Evolutionary conservation across 169 alveolate species (phyloP).

Genomic region (Fabrea salina): DNA sequence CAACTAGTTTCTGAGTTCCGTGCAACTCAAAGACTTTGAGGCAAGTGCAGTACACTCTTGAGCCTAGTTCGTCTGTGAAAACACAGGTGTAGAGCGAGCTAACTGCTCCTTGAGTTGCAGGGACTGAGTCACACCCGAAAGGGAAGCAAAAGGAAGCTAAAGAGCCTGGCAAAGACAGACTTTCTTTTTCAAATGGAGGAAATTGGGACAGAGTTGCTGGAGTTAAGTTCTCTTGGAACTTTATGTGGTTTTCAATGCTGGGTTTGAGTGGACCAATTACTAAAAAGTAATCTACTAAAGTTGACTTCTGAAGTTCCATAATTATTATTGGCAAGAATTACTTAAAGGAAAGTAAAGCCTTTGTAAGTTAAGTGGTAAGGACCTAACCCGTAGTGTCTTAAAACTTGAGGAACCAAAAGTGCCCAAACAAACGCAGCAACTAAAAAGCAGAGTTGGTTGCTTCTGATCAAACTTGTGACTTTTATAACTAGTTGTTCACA

Average conservation of each 20-base stretch:
- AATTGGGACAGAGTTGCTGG: not conserved
- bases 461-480: not conserved
- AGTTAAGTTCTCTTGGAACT: not conserved
- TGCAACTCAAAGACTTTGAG: too few relatives aligned
- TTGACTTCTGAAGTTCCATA: too few relatives aligned
- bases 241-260: not conserved
- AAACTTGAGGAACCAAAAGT: not conserved
- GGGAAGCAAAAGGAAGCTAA: not conserved
- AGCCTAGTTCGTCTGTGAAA: not conserved
- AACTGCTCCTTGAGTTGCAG: not conserved
- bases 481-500: not conserved
- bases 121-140: not conserved
- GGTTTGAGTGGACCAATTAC: not conserved
- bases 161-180: not conserved
- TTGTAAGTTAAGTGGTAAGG: not conserved
- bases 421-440: conserved; percentile 2
- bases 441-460: not conserved
- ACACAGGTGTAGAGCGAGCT: not conserved
- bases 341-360: not conserved
- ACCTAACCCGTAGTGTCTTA: not conserved
- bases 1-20: too few relatives aligned
- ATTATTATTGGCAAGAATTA: too few relatives aligned
- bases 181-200: not conserved
- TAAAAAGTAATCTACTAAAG: not conserved
- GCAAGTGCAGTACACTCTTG: too few relatives aligned